Base-by-base conservation (phyloP, 176 grass and related monocot genomes). In the Cenchrus fungigraminus region DNA sequence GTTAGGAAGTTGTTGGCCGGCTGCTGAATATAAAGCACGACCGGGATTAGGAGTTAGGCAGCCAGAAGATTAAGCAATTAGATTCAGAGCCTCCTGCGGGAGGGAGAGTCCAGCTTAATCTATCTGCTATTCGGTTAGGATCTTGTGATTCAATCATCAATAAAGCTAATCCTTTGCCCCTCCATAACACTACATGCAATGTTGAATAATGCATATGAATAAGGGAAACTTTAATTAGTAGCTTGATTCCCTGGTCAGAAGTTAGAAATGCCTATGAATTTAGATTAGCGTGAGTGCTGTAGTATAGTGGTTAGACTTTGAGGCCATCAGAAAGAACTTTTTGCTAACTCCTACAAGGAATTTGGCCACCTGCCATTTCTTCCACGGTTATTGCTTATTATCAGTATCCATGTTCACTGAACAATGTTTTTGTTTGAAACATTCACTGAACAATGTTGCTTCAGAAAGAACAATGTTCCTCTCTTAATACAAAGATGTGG, bases 291-390 rank as follows among this genome's bases (percentile, higher is more conserved):
- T 25, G 60, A 44, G 40, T 68, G 61, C 25, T 50, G 32, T 19
- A 62, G 20, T 65, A 13, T 42, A 61, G n/a, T 15, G 15, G 47
- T 20, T 43, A 77, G 86, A 42, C 8, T 65, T 34, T 71, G 32
- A 45, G 29, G 52, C 77, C n/a, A 64, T 9, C 12, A 28, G 52
- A 71, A 34, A 81, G 6, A 32, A 19, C 3, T 45, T 84, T 8
- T 85, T 54, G 8, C 45, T 64, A 53, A 15, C 55, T 60, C 55
- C 11, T 52, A 58, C 67, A 66, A 85, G 63, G 42, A 76, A 70
- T 4, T 74, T 84, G 68, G 29, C 49, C 20, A 3, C 71, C 15
- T 11, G n/a, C 74, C 3, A 8, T 68, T 74, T 40, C 37, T 59
- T 79, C 10, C 5, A 62, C 3, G 14, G 51, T 8, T 54, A 66